These are phyloP conservation scores for Cercospora sesami DNA, from an alignment of 2,329 filamentous ascomycete species.

Conservation along the genomic window DNA sequence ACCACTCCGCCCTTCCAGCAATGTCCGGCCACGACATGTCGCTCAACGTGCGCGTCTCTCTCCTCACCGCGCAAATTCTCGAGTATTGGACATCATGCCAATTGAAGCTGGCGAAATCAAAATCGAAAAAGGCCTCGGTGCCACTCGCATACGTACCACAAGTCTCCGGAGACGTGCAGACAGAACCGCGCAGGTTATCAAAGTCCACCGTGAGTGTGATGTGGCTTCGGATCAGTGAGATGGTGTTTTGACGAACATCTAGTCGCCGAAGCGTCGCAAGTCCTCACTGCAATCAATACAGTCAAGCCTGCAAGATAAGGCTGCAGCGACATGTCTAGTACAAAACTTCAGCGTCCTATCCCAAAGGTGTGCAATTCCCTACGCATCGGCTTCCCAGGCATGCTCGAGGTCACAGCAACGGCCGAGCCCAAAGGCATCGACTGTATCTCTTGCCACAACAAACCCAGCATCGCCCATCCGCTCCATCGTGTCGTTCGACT, in stretches of 20 bases:
- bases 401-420: not conserved
- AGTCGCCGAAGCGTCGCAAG: conserved; percentile 7
- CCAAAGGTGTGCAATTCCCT: conserved; percentile 18
- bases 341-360: conserved; percentile 24
- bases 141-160: conserved; percentile 13
- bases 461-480: not conserved
- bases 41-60: conserved; percentile 21
- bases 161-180: conserved; percentile 10
- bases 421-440: conserved; percentile 12
- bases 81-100: conserved; percentile 19
- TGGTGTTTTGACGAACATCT: not conserved
- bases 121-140: conserved; percentile 15
- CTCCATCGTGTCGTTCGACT: conserved; percentile 8
- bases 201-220: conserved; percentile 1
- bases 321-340: conserved; percentile 21
- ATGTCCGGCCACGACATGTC: conserved; percentile 23
- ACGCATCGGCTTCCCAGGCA: not conserved
- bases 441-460: conserved; percentile 5
- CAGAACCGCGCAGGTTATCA: not conserved
- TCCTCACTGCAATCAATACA: conserved; percentile 14
- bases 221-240: not conserved
- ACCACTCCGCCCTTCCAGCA: not conserved
- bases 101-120: conserved; percentile 13
- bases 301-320: conserved; percentile 18
- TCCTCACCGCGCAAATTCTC: conserved; percentile 20